Conservation (phyloP, 208 protist species). For the Trypanosoma melophagium region DNA sequence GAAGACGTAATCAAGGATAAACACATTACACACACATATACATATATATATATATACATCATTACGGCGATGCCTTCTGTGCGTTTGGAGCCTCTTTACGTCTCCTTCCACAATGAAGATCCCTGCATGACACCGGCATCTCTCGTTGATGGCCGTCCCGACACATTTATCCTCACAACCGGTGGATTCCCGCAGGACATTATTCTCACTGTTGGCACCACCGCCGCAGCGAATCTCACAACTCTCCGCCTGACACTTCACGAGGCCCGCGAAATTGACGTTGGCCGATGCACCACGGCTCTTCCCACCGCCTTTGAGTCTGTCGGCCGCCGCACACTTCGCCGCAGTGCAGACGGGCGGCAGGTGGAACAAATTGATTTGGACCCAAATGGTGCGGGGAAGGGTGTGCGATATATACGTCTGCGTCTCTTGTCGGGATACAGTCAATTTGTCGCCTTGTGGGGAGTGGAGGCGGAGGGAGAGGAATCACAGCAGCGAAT, state of each 20-base stretch:
- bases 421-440: slow-evolving; percentile 75
- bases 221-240: slow-evolving; percentile 56
- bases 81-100: slow-evolving; percentile 60
- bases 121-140: slow-evolving; percentile 32
- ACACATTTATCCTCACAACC: slow-evolving; percentile 80
- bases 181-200: slow-evolving; percentile 85
- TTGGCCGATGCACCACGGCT: slow-evolving; percentile 35
- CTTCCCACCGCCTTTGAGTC: slow-evolving; percentile 40
- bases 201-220: slow-evolving; percentile 56
- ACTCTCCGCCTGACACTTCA: slow-evolving; percentile 52
- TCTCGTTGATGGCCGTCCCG: slow-evolving; percentile 41
- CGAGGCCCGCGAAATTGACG: slow-evolving; percentile 69
- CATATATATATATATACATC: too few species aligned
- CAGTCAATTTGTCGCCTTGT: slow-evolving; percentile 79
- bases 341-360: slow-evolving; percentile 20
- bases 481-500: slow-evolving; percentile 88
- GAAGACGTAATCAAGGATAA: neutral
- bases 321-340: slow-evolving; percentile 54
- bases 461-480: slow-evolving; percentile 57
- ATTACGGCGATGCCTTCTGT: slow-evolving; percentile 25
- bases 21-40: neutral
- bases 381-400: slow-evolving; percentile 50
- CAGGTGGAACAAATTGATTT: slow-evolving; percentile 72
- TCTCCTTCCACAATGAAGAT: slow-evolving; percentile 77
- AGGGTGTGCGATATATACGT: slow-evolving; percentile 51